Evolutionary conservation across 192 early-diverging fungal genomes (phyloP).

Genomic region (Podila horticola): DNA sequence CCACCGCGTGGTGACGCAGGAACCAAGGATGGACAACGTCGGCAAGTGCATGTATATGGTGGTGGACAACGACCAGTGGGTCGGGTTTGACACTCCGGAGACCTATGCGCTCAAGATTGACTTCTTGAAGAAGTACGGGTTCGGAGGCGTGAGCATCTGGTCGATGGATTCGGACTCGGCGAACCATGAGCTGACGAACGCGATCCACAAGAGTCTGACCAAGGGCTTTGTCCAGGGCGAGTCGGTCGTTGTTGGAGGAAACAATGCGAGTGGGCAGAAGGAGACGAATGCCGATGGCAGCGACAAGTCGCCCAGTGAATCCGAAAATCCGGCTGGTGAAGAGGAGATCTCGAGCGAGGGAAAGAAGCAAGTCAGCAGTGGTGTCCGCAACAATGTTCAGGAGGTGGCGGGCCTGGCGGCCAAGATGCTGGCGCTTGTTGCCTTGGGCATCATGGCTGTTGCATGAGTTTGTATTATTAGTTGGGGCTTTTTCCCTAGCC

Average conservation of each 20-base stretch:
- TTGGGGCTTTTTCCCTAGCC: neutral
- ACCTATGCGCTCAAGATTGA: conserved; percentile 31
- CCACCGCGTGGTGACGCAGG: conserved; percentile 30
- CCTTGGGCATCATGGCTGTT: conserved; percentile 14
- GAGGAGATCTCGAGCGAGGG: conserved; percentile 10
- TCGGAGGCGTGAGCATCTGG: conserved; percentile 50
- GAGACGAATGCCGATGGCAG: neutral
- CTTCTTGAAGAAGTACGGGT: conserved; percentile 25
- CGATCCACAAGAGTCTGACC: conserved; percentile 21
- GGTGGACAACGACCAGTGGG: conserved; percentile 37
- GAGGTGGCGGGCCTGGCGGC: conserved; percentile 3
- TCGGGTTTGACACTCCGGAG: conserved; percentile 39
- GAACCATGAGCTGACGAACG: conserved; percentile 31
- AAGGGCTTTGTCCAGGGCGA: conserved; percentile 9
- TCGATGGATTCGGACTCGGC: conserved; percentile 47
- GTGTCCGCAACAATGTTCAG: neutral
- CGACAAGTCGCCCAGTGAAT: neutral
- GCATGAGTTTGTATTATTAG: conserved; percentile 22
- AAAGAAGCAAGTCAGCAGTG: neutral
- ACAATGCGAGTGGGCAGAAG: no score
- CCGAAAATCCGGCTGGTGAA: neutral
- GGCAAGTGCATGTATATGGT: conserved; percentile 53
- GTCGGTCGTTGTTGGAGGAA: neutral
- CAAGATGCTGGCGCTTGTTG: conserved; percentile 27
- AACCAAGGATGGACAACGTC: conserved; percentile 27